phyloP scores from a whole-genome alignment of 768 basidiomycete species.

The Rickenella mellea region DNA sequence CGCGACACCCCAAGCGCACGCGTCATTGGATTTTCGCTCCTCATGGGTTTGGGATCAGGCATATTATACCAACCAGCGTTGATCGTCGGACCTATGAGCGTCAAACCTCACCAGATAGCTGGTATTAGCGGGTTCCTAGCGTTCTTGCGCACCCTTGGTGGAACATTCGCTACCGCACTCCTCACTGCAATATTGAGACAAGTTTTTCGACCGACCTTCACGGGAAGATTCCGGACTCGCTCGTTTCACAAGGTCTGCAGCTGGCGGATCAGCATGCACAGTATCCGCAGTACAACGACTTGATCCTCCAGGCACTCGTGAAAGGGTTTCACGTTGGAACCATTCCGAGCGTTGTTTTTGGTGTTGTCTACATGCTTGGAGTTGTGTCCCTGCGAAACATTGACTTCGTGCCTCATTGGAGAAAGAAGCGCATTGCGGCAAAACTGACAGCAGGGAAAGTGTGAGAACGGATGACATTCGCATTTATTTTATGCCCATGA shows the following conservation, averaged over 20 bases:
- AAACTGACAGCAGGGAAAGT: constrained; percentile 13
- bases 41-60: constrained; percentile 22
- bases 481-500: too few relatives aligned
- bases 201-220: constrained; percentile 20
- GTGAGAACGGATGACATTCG: constrained; percentile 12
- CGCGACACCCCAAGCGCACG: constrained; percentile 17
- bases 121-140: constrained; percentile 27
- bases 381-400: constrained; percentile 22
- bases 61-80: constrained; percentile 25
- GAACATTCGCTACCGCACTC: constrained; percentile 25
- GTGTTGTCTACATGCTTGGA: constrained; percentile 20
- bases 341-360: constrained; percentile 23
- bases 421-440: constrained; percentile 19
- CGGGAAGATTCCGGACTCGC: constrained; percentile 18
- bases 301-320: constrained; percentile 22
- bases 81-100: constrained; percentile 25
- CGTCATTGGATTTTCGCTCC: constrained; percentile 21
- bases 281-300: constrained; percentile 23
- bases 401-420: constrained; percentile 23
- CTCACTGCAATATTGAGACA: constrained; percentile 24
- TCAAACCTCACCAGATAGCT: constrained; percentile 21
- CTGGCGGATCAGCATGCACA: constrained; percentile 19
- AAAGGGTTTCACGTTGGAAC: constrained; percentile 24
- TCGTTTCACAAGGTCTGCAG: constrained; percentile 21
- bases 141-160: constrained; percentile 23